Conservation (phyloP, 306 rosid species). For the Clitoria ternatea region DNA sequence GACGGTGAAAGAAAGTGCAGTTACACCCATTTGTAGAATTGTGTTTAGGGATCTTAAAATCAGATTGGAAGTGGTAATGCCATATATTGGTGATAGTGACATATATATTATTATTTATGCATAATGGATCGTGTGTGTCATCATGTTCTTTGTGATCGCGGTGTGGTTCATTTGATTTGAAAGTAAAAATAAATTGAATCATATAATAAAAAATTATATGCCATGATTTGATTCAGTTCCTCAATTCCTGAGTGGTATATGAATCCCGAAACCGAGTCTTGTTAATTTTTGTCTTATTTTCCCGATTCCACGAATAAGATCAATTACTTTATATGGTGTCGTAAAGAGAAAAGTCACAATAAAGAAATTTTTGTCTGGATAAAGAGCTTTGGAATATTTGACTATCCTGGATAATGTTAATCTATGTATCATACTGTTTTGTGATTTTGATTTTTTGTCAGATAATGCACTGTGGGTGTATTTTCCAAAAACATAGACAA, state of each 20-base stretch:
- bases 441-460: too few relatives aligned
- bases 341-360: background rate
- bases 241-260: slow-evolving; percentile 3
- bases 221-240: too few relatives aligned
- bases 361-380: background rate
- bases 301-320: slow-evolving; percentile 19
- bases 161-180: too few relatives aligned
- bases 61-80: slow-evolving; percentile 2
- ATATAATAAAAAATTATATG: too few relatives aligned
- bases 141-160: too few relatives aligned
- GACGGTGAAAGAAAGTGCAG: slow-evolving; percentile 28
- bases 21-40: background rate
- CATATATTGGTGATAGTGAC: slow-evolving; percentile 19
- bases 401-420: background rate
- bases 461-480: too few relatives aligned
- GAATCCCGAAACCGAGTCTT: background rate
- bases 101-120: too few relatives aligned
- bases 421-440: background rate
- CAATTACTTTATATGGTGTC: background rate
- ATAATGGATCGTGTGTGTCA: background rate
- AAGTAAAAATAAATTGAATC: too few relatives aligned
- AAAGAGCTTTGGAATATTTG: background rate
- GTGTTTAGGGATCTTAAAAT: background rate
- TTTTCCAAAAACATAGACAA: too few relatives aligned
- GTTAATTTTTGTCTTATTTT: slow-evolving; percentile 16